Conservation (phyloP, 768 basidiomycete genomes). For the Termitomyces heimii region DNA sequence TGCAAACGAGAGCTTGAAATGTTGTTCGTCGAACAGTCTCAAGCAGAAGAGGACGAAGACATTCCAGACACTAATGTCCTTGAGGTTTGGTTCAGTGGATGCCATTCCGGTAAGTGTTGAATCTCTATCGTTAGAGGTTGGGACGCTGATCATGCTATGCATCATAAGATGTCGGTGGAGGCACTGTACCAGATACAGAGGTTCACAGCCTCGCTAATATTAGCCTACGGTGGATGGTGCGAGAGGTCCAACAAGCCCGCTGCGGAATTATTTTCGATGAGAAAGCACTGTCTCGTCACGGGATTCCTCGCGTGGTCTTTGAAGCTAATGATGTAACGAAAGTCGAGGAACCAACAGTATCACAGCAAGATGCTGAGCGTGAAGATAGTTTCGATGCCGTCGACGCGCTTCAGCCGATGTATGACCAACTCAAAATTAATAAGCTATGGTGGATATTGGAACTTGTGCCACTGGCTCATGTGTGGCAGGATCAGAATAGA, state of each 20-base stretch:
- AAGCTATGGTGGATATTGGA: conserved; percentile 71
- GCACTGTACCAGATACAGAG: conserved; percentile 39
- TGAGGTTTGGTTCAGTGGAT: conserved; percentile 80
- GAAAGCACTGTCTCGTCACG: conserved; percentile 34
- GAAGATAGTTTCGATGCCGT: conserved; percentile 8
- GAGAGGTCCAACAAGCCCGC: conserved; percentile 49
- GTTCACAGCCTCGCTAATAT: conserved; percentile 49
- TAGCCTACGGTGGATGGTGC: conserved; percentile 75
- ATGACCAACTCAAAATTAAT: conserved; percentile 42
- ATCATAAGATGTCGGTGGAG: conserved; percentile 64
- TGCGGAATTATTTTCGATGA: conserved; percentile 57
- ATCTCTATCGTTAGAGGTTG: neutral
- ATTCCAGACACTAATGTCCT: conserved; percentile 39
- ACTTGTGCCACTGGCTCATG: conserved; percentile 46
- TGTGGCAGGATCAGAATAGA: conserved; percentile 52
- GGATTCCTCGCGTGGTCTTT: conserved; percentile 1
- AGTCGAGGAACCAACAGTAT: conserved; percentile 26
- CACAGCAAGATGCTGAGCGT: conserved; percentile 3
- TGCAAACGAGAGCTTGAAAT: conserved; percentile 4
- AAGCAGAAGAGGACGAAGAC: conserved; percentile 3
- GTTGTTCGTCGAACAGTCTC: conserved; percentile 3
- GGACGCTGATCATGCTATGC: neutral
- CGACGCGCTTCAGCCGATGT: conserved; percentile 44
- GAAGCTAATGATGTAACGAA: neutral
- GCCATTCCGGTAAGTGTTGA: conserved; percentile 52